Evolutionary conservation across 1,284 basidiomycete species (phyloP).

Genomic region (Tylopilus sp.): DNA sequence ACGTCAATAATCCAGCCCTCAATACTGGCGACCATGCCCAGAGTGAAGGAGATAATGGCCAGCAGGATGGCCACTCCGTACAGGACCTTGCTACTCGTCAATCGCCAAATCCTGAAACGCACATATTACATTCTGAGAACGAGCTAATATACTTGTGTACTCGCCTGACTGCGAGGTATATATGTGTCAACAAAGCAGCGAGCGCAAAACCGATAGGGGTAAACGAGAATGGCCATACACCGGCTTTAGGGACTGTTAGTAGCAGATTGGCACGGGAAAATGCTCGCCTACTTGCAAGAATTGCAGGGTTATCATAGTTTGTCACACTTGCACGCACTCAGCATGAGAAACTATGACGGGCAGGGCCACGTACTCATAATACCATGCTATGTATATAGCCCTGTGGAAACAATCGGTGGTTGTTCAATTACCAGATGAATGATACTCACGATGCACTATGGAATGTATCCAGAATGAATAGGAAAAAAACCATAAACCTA

Average conservation of each 20-base stretch:
- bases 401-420: too few species aligned
- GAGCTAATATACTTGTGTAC: not conserved
- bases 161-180: constrained; percentile 5
- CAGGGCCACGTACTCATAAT: constrained; percentile 7
- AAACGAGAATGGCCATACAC: constrained; percentile 41
- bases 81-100: constrained; percentile 39
- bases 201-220: constrained; percentile 44
- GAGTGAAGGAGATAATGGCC: constrained; percentile 37
- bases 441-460: constrained; percentile 37
- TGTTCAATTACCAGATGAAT: too few species aligned
- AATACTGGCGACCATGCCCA: constrained; percentile 40
- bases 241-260: not conserved
- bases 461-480: constrained; percentile 46
- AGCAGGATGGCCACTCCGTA: constrained; percentile 34
- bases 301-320: constrained; percentile 14
- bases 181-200: constrained; percentile 45
- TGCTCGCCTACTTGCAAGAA: constrained; percentile 6
- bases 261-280: not conserved
- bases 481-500: constrained; percentile 39
- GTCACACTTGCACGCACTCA: constrained; percentile 11
- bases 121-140: not conserved
- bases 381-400: constrained; percentile 21
- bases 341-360: not conserved
- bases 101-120: constrained; percentile 27
- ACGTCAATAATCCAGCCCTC: constrained; percentile 39